Evolutionary conservation across 2,329 filamentous ascomycete genomes (phyloP).

Genomic region (Byssothecium circinans): DNA sequence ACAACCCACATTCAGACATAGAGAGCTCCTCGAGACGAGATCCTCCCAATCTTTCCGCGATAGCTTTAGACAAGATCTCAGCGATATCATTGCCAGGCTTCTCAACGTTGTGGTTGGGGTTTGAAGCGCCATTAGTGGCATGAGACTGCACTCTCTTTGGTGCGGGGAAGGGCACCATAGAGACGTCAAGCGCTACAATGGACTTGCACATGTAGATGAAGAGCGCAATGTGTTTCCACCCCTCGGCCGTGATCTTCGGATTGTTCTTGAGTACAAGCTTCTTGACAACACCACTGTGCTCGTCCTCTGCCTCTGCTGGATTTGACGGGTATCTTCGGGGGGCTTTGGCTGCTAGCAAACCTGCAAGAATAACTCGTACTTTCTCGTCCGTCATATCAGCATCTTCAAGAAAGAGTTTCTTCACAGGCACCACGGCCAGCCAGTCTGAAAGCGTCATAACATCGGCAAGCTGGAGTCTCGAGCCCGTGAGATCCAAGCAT

Average conservation of each 20-base stretch:
- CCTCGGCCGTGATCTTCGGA: conserved; percentile 75
- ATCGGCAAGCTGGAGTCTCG: conserved; percentile 80
- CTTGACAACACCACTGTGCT: conserved; percentile 75
- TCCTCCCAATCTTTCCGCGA: conserved; percentile 76
- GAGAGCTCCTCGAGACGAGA: conserved; percentile 78
- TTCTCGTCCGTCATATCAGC: conserved; percentile 86
- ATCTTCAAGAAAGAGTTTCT: conserved; percentile 82
- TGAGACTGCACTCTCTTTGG: conserved; percentile 16
- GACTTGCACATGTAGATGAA: conserved; percentile 90
- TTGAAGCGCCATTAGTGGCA: conserved; percentile 15
- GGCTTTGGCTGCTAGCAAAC: conserved; percentile 76
- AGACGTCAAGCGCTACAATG: conserved; percentile 82
- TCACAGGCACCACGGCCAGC: conserved; percentile 87
- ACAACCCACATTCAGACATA: conserved; percentile 76
- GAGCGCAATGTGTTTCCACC: conserved; percentile 87
- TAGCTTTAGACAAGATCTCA: conserved; percentile 70
- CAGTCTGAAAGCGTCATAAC: conserved; percentile 89
- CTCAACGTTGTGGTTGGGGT: conserved; percentile 10
- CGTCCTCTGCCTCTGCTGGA: conserved; percentile 34
- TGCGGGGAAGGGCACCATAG: conserved; percentile 70
- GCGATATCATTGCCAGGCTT: conserved; percentile 56
- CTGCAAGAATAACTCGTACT: conserved; percentile 81
- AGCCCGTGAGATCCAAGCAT: conserved; percentile 81
- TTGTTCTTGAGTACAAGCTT: conserved; percentile 90
- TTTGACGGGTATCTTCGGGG: conserved; percentile 42